Evolutionary conservation across 108 stramenopile genomes (phyloP).

Genomic region (Pseudonitzschia pungens): DNA sequence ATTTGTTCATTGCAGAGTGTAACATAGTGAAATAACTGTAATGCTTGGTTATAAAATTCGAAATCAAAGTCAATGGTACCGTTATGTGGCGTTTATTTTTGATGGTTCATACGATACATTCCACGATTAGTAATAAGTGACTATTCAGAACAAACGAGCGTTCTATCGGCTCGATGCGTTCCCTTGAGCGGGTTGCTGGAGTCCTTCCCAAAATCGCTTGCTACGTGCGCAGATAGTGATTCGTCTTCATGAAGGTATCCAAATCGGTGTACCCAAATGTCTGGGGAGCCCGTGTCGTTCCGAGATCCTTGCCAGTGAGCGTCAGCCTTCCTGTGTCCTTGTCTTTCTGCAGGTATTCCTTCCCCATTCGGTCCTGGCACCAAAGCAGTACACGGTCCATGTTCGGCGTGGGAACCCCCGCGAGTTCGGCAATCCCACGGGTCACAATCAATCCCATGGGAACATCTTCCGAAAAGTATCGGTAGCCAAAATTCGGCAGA

Average conservation of each 20-base stretch:
- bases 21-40: too few relatives aligned
- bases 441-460: slow-evolving; percentile 60
- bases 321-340: background rate
- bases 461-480: slow-evolving; percentile 63
- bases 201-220: background rate
- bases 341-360: slow-evolving; percentile 52
- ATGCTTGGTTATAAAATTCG: too few relatives aligned
- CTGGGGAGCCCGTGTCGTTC: slow-evolving; percentile 44
- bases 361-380: slow-evolving; percentile 54
- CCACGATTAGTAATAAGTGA: too few relatives aligned
- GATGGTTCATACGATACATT: too few relatives aligned
- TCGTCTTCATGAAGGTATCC: slow-evolving; percentile 47
- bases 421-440: slow-evolving; percentile 56
- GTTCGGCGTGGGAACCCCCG: slow-evolving; percentile 51
- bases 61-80: too few relatives aligned
- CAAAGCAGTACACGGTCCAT: slow-evolving; percentile 59
- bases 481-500: slow-evolving; percentile 57
- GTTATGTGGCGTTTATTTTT: too few relatives aligned
- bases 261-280: slow-evolving; percentile 48
- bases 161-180: too few relatives aligned
- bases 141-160: too few relatives aligned
- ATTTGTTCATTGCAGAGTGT: too few relatives aligned
- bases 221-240: slow-evolving; percentile 26
- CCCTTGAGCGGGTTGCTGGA: too few relatives aligned
- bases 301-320: slow-evolving; percentile 43